Evolutionary conservation across 1,284 basidiomycete species (phyloP).

Genomic region (Tremellales sp.): DNA sequence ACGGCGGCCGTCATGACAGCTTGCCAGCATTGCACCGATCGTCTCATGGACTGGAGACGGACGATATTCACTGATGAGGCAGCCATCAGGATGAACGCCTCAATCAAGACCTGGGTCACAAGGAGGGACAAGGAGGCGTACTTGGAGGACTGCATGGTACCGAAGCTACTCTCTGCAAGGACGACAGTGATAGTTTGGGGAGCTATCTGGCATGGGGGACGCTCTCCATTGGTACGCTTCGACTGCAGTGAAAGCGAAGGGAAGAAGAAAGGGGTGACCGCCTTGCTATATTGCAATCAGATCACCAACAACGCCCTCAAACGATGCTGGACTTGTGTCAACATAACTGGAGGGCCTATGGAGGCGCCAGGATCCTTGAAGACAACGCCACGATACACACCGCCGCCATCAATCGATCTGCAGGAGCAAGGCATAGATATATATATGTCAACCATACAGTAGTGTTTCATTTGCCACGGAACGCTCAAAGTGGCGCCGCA

Average conservation of each 20-base stretch:
- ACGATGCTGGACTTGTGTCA: conserved; percentile 8
- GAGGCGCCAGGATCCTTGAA: conserved; percentile 13
- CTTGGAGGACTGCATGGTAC: conserved; percentile 4
- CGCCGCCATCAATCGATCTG: background rate
- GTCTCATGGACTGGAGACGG: conserved; percentile 4
- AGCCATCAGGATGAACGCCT: conserved; percentile 6
- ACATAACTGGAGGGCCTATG: conserved; percentile 10
- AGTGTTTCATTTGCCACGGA: no score
- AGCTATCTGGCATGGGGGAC: conserved; percentile 15
- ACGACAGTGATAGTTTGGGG: conserved; percentile 13
- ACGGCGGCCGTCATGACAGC: no score
- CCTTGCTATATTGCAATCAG: conserved; percentile 15
- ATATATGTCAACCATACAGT: conserved; percentile 1
- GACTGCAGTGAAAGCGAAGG: conserved; percentile 10
- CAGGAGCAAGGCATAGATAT: conserved; percentile 1
- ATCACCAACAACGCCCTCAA: conserved; percentile 16
- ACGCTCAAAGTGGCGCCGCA: no score
- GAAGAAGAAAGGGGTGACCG: conserved; percentile 13
- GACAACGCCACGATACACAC: conserved; percentile 15
- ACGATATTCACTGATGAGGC: conserved; percentile 17
- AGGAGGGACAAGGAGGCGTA: conserved; percentile 5
- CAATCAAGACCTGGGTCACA: conserved; percentile 10
- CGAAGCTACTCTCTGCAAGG: conserved; percentile 6
- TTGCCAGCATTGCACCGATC: background rate
- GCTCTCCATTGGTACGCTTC: conserved; percentile 13